Conservation (phyloP, 2,329 filamentous ascomycete genomes). For the Pleochaeta shiraiana region DNA sequence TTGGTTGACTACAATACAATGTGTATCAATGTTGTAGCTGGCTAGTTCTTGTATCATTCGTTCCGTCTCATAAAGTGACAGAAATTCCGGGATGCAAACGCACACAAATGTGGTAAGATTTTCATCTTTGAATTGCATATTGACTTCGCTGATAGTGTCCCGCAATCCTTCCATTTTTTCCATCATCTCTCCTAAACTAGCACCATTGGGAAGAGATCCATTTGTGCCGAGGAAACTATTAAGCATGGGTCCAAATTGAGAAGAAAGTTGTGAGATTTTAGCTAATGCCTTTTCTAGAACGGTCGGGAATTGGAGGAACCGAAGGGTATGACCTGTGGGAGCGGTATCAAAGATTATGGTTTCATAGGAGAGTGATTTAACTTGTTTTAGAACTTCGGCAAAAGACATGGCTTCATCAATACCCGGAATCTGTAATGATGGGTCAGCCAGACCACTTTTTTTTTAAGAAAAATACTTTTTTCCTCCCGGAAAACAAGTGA, state of each 20-base stretch:
- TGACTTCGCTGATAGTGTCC: slow-evolving; percentile 86
- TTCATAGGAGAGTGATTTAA: slow-evolving; percentile 97
- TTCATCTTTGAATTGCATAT: slow-evolving; percentile 94
- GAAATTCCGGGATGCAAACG: slow-evolving; percentile 94
- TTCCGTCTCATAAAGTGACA: slow-evolving; percentile 95
- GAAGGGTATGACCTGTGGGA: slow-evolving; percentile 90
- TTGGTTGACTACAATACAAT: slow-evolving; percentile 96
- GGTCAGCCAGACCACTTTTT: not conserved
- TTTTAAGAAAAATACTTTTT: no score
- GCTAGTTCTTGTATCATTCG: slow-evolving; percentile 98
- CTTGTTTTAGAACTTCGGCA: slow-evolving; percentile 96
- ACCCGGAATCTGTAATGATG: slow-evolving; percentile 57
- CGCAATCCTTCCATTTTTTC: slow-evolving; percentile 86
- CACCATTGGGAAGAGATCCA: slow-evolving; percentile 62
- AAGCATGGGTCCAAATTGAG: slow-evolving; percentile 87
- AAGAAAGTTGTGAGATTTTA: slow-evolving; percentile 84
- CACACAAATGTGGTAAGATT: slow-evolving; percentile 94
- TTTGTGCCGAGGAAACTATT: slow-evolving; percentile 63
- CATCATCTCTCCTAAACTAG: slow-evolving; percentile 78
- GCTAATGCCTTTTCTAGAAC: slow-evolving; percentile 97
- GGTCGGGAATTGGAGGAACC: slow-evolving; percentile 95
- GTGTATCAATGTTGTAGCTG: slow-evolving; percentile 85
- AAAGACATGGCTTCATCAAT: slow-evolving; percentile 99
- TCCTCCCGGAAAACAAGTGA: not conserved
- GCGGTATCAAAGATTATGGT: slow-evolving; percentile 99